Evolutionary conservation across 177 flowering plant genomes (phyloP).

Genomic region (Tripterygium wilfordii): DNA sequence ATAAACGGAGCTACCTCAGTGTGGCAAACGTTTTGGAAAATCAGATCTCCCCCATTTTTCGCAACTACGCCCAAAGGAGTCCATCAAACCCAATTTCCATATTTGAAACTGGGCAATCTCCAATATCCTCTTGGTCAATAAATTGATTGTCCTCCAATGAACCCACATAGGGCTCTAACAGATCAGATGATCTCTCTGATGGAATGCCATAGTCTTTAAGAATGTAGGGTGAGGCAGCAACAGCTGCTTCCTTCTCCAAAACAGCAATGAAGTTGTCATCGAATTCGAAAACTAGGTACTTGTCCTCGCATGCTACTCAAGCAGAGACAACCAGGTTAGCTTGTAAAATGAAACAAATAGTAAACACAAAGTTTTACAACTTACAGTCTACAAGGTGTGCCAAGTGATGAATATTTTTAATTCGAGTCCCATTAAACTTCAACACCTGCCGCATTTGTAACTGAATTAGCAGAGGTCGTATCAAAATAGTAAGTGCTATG

Average conservation of each 20-base stretch:
- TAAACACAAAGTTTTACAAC: slow-evolving; percentile 16
- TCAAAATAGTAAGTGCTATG: neutral
- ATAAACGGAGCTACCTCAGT: too few relatives aligned
- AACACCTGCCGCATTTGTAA: slow-evolving; percentile 50
- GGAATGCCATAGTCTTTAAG: slow-evolving; percentile 89
- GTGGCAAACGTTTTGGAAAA: too few relatives aligned
- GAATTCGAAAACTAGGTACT: slow-evolving; percentile 79
- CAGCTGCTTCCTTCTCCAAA: slow-evolving; percentile 73
- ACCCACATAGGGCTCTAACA: slow-evolving; percentile 68
- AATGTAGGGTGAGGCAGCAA: slow-evolving; percentile 50
- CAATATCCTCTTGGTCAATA: slow-evolving; percentile 34
- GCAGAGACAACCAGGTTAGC: slow-evolving; percentile 5
- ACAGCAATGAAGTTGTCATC: slow-evolving; percentile 85
- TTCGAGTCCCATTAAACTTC: slow-evolving; percentile 75
- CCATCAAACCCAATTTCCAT: slow-evolving; percentile 81
- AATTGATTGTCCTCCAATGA: slow-evolving; percentile 31
- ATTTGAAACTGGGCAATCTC: slow-evolving; percentile 65
- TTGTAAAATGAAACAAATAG: neutral
- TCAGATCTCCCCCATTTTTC: too few relatives aligned
- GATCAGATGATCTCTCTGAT: slow-evolving; percentile 72
- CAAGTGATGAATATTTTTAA: slow-evolving; percentile 80
- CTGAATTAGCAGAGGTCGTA: neutral
- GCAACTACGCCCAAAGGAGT: slow-evolving; percentile 69
- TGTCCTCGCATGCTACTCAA: slow-evolving; percentile 70
- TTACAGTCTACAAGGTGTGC: slow-evolving; percentile 90